phyloP scores from a whole-genome alignment of 306 rosid genomes.

The Fagus sylvatica region DNA sequence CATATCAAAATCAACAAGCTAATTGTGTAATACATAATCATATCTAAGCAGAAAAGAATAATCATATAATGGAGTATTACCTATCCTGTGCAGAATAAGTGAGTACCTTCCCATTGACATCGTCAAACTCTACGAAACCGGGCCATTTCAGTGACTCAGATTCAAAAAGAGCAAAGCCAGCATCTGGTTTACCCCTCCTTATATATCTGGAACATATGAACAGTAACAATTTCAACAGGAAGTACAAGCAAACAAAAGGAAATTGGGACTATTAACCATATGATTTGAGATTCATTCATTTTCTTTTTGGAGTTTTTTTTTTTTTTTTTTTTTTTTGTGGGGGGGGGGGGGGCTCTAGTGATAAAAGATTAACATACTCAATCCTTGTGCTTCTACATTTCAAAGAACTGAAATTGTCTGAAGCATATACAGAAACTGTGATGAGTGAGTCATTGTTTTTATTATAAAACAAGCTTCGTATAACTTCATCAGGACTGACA shows the following conservation, averaged over 20 bases:
- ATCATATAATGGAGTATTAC: constrained; percentile 24
- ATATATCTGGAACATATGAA: constrained; percentile 63
- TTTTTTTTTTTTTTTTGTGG: background rate
- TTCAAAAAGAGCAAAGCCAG: constrained; percentile 98
- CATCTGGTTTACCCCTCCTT: constrained; percentile 90
- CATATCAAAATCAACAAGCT: constrained; percentile 31
- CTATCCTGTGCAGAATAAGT: constrained; percentile 97
- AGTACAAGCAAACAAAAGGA: constrained; percentile 10
- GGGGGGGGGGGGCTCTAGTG: background rate
- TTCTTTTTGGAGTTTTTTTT: background rate
- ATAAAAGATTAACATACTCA: constrained; percentile 56
- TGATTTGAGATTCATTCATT: constrained; percentile 3
- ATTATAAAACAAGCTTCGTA: constrained; percentile 93
- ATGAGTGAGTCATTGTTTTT: constrained; percentile 97
- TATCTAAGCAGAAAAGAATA: constrained; percentile 5
- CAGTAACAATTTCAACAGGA: constrained; percentile 13
- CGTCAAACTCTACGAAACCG: constrained; percentile 98
- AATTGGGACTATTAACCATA: background rate
- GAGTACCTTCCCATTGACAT: constrained; percentile 98
- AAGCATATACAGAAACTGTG: constrained; percentile 98
- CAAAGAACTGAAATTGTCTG: constrained; percentile 96
- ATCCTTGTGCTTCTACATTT: constrained; percentile 98
- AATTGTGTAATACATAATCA: constrained; percentile 12
- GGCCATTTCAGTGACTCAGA: constrained; percentile 99
- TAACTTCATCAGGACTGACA: constrained; percentile 97